Evolutionary conservation across 257 asterid genomes (phyloP).

Genomic region (Capsicum baccatum): DNA sequence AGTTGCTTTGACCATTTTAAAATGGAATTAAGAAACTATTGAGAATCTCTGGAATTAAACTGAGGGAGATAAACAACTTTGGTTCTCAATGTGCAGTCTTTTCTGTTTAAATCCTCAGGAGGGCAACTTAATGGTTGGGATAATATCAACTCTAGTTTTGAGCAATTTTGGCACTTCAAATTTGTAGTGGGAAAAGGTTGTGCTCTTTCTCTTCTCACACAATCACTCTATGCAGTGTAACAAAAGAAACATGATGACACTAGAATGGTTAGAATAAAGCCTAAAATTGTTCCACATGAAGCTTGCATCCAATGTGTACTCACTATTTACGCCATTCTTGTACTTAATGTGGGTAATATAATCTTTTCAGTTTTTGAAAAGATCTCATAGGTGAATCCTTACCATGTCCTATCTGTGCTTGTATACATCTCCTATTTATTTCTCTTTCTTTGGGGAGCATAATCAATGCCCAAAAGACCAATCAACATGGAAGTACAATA

Average conservation of each 20-base stretch:
- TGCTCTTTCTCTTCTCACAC: neutral
- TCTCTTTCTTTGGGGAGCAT: neutral
- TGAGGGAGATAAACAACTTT: neutral
- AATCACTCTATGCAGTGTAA: neutral
- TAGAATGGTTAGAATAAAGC: neutral
- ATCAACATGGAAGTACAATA: neutral
- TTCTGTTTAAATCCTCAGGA: too few species aligned
- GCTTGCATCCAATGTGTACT: neutral
- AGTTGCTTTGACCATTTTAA: neutral
- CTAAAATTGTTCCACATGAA: neutral
- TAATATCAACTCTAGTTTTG: neutral
- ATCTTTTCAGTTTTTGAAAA: neutral
- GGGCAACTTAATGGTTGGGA: too few species aligned
- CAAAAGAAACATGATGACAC: neutral
- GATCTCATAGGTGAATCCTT: neutral
- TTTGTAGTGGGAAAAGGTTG: neutral
- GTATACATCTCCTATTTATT: neutral
- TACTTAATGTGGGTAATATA: neutral
- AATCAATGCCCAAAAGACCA: conserved; percentile 1
- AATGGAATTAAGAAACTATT: conserved; percentile 6
- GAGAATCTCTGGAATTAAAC: conserved; percentile 2
- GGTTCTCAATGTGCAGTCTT: neutral
- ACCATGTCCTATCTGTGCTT: neutral
- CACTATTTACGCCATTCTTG: conserved; percentile 8
- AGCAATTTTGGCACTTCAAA: conserved; percentile 7